These are phyloP conservation scores for Cercospora zeina DNA, from an alignment of 2,329 filamentous ascomycete species.

Conservation along the genomic window DNA sequence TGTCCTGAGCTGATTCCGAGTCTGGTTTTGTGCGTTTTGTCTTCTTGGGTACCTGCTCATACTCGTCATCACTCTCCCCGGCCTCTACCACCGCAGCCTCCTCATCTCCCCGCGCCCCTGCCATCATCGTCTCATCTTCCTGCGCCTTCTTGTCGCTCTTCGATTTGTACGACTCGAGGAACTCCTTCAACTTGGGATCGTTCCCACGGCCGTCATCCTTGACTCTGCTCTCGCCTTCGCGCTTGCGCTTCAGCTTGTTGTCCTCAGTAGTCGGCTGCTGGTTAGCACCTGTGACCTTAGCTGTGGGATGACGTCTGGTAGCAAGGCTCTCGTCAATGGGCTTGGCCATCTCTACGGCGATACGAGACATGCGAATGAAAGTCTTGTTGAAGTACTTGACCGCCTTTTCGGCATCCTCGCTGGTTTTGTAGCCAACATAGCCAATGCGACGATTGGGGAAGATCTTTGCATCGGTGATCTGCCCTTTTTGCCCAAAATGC, in stretches of 20 bases:
- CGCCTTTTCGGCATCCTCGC: constrained; percentile 76
- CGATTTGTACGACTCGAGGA: constrained; percentile 75
- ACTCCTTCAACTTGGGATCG: constrained; percentile 83
- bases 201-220: constrained; percentile 46
- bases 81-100: constrained; percentile 37
- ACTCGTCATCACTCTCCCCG: constrained; percentile 67
- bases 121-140: constrained; percentile 54
- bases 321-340: constrained; percentile 58
- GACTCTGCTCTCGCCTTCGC: constrained; percentile 51
- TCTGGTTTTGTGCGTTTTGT: constrained; percentile 39
- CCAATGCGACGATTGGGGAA: constrained; percentile 88
- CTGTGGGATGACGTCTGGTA: constrained; percentile 21
- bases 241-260: constrained; percentile 66
- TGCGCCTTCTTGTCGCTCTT: constrained; percentile 52
- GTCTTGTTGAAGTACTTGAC: constrained; percentile 94
- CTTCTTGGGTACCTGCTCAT: constrained; percentile 62
- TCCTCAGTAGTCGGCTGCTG: constrained; percentile 21
- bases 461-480: constrained; percentile 89
- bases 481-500: constrained; percentile 73
- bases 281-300: constrained; percentile 27
- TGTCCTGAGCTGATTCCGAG: neutral
- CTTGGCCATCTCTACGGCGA: constrained; percentile 82
- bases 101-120: constrained; percentile 10
- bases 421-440: constrained; percentile 88
- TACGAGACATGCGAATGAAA: constrained; percentile 94